phyloP scores from a whole-genome alignment of 2,329 filamentous ascomycete species.

The Didymella exigua region DNA sequence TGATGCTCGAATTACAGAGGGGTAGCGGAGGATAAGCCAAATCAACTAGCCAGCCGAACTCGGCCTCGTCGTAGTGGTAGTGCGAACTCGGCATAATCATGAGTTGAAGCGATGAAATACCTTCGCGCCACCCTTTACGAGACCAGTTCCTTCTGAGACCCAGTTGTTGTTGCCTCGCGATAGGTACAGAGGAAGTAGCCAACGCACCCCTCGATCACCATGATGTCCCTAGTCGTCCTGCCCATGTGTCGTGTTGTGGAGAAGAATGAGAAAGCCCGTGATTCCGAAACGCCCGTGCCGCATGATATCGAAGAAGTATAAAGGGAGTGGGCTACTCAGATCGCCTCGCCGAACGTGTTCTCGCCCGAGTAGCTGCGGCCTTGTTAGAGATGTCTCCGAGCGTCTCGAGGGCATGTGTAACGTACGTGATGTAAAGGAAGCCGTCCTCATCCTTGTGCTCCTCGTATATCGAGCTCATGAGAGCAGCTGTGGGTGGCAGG shows the following conservation, averaged over 20 bases:
- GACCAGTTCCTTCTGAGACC: background rate
- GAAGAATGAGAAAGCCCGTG: conserved; percentile 30
- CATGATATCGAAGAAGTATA: conserved; percentile 26
- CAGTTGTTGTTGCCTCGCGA: conserved; percentile 14
- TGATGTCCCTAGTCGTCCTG: conserved; percentile 25
- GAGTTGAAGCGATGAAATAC: background rate
- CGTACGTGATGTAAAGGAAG: conserved; percentile 96
- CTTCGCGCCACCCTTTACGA: background rate
- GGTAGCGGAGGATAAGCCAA: conserved; percentile 23
- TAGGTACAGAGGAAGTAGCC: conserved; percentile 10
- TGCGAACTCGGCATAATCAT: background rate
- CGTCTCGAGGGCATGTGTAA: conserved; percentile 20
- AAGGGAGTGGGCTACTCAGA: conserved; percentile 34
- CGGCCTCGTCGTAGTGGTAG: conserved; percentile 4
- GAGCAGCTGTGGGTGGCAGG: conserved; percentile 89
- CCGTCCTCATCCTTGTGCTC: conserved; percentile 92
- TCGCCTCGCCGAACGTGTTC: conserved; percentile 85
- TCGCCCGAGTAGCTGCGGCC: conserved; percentile 82
- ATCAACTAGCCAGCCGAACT: conserved; percentile 8
- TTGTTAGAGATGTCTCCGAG: conserved; percentile 27
- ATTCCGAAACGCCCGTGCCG: conserved; percentile 41
- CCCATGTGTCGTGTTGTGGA: conserved; percentile 25
- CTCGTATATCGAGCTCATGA: conserved; percentile 99
- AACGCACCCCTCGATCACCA: conserved; percentile 13
- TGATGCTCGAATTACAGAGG: conserved; percentile 29